Evolutionary conservation across 176 grass and related monocot species (phyloP), one percentile per base, ranked within the genome.

Genomic region (Canna indica): DNA sequence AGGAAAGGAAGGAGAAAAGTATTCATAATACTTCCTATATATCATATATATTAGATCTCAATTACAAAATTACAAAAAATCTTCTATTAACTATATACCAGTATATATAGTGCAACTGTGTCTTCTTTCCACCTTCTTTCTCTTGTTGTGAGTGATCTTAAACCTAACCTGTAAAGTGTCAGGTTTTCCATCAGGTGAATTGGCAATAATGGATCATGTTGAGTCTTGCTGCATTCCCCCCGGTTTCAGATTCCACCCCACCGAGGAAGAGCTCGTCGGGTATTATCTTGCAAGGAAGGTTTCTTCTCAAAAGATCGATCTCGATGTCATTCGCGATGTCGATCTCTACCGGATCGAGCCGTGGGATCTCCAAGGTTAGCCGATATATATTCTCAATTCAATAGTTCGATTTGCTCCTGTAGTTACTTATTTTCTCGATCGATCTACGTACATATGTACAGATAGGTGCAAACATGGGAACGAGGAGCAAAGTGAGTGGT

Each of bases 281-380:
- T 95, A 95, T 79, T 95, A 95, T 56, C 87, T 95, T 0, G 81
- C 82, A 3, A 72, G 77, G 38, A 90, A 95, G 74, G 79, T 95
- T 22, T 78, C 81, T 10, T 84, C 81, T 16, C 77, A 79, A 18
- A 79, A 78, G 70, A 83, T 79, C 18, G 87, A 85, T 59, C 60
- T 96, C 25, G 88, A 79, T 8, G 88, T 90, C 57, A 95, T 90
- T 79, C 79, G 68, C 60, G 91, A 95, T 26, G 74, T 90, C 0
- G 91, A 95, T 87, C 91, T 95, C 45, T 83, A 85, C 54, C 78
- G 77, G 47, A 87, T 83, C 0, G 84, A 95, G 60, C 91, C 91
- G 41, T 95, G 91, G 87, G 87, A 95, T 78, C 84, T 95, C 6
- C 86, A 81, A 82, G 88, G 88, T 95, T n/a, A n/a, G n/a, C n/a